phyloP scores from a whole-genome alignment of 257 asterid species.

The Osmanthus fragrans region DNA sequence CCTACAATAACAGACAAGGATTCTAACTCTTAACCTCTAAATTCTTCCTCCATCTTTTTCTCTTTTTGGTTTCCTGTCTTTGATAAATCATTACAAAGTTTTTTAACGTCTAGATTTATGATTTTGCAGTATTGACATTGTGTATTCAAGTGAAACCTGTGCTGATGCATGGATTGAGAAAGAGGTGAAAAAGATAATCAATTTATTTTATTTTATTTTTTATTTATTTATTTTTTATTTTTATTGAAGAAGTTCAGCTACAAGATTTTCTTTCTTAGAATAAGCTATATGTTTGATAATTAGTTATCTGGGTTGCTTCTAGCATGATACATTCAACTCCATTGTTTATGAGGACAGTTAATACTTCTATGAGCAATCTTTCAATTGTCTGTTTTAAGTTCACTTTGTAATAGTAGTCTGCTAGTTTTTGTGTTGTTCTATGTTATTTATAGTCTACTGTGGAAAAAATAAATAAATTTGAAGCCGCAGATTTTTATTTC shows the following conservation, averaged over 20 bases:
- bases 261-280: neutral
- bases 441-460: neutral
- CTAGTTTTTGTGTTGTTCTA: neutral
- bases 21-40: neutral
- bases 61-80: conserved; percentile 13
- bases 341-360: neutral
- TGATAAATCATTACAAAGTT: conserved; percentile 16
- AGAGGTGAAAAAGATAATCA: conserved; percentile 60
- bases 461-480: neutral
- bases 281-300: neutral
- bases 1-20: neutral
- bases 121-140: conserved; percentile 72
- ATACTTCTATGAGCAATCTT: neutral
- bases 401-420: neutral
- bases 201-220: no score
- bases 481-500: neutral
- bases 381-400: neutral
- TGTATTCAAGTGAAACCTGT: conserved; percentile 78
- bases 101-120: conserved; percentile 23
- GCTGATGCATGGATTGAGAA: conserved; percentile 99
- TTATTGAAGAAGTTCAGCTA: neutral
- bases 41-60: conserved; percentile 12
- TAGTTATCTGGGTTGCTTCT: neutral
- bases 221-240: neutral
- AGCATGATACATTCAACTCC: neutral